Evolutionary conservation across 495 filamentous ascomycete genomes (phyloP).

Genomic region (Talaromyces proteolyticus): DNA sequence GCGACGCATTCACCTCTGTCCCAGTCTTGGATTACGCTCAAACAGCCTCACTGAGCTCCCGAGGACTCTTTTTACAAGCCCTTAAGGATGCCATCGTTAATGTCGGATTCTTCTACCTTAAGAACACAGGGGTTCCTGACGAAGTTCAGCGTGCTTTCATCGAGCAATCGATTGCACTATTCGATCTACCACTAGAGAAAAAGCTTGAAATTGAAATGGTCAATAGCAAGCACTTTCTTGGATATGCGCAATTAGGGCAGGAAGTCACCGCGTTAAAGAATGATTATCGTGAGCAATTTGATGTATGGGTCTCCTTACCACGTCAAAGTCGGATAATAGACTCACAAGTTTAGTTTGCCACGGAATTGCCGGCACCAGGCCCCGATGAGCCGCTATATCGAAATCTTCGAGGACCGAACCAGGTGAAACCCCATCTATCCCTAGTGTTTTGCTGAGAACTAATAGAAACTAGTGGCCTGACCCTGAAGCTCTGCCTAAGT

Average conservation of each 20-base stretch:
- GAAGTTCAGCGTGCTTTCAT: slow-evolving; percentile 63
- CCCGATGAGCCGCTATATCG: slow-evolving; percentile 64
- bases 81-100: slow-evolving; percentile 79
- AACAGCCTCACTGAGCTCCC: slow-evolving; percentile 57
- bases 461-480: slow-evolving; percentile 66
- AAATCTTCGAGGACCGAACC: slow-evolving; percentile 76
- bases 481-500: slow-evolving; percentile 56
- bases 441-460: background rate
- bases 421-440: slow-evolving; percentile 17
- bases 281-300: slow-evolving; percentile 76
- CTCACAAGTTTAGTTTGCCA: slow-evolving; percentile 30
- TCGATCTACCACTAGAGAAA: slow-evolving; percentile 75
- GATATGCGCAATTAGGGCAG: slow-evolving; percentile 42
- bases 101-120: slow-evolving; percentile 90
- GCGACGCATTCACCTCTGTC: slow-evolving; percentile 58
- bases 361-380: slow-evolving; percentile 62
- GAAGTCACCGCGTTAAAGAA: slow-evolving; percentile 38
- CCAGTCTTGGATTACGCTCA: slow-evolving; percentile 77
- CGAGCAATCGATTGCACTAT: slow-evolving; percentile 64
- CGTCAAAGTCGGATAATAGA: too few species aligned
- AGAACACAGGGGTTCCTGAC: slow-evolving; percentile 71
- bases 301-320: slow-evolving; percentile 60
- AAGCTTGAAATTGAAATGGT: slow-evolving; percentile 90
- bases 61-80: slow-evolving; percentile 63
- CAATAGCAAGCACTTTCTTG: slow-evolving; percentile 60